Evolutionary conservation across 2,329 filamentous ascomycete species (phyloP).

Genomic region (Fusarium protoensiforme): DNA sequence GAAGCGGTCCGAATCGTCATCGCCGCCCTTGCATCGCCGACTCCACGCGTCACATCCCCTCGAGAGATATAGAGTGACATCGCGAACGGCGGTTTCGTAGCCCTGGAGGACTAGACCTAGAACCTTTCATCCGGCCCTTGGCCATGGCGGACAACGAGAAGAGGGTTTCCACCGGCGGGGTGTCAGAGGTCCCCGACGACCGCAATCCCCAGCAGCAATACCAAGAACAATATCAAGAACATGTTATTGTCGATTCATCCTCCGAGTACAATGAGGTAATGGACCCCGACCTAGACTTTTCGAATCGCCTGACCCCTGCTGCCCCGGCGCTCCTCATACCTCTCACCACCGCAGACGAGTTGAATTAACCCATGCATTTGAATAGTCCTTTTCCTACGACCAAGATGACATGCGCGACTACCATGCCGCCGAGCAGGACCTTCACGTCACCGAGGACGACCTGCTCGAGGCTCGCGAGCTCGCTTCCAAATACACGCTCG

Average conservation of each 20-base stretch:
- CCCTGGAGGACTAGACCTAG: conserved; percentile 35
- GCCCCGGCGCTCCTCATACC: not conserved
- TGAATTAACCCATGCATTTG: conserved; percentile 6
- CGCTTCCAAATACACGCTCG: conserved; percentile 49
- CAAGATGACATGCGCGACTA: conserved; percentile 50
- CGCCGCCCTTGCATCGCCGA: not conserved
- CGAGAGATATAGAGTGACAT: conserved; percentile 14
- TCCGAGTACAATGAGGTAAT: conserved; percentile 44
- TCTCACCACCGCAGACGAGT: not conserved
- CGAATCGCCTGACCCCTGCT: not conserved
- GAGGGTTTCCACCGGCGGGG: conserved; percentile 30
- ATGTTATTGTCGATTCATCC: conserved; percentile 31
- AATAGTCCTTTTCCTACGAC: conserved; percentile 52
- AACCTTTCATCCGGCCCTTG: conserved; percentile 34
- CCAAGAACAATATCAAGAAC: conserved; percentile 30
- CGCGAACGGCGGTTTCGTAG: conserved; percentile 12
- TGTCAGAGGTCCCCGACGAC: conserved; percentile 30
- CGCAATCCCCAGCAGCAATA: conserved; percentile 20
- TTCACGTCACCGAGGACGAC: conserved; percentile 56
- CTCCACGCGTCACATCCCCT: conserved; percentile 9
- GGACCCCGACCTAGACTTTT: not conserved
- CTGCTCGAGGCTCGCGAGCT: conserved; percentile 54
- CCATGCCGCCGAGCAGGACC: conserved; percentile 41
- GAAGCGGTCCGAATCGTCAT: conserved; percentile 9
- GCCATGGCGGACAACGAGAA: conserved; percentile 49